Base-by-base conservation (phyloP, 1,284 basidiomycete genomes). In the Boletus semigastroideus region DNA sequence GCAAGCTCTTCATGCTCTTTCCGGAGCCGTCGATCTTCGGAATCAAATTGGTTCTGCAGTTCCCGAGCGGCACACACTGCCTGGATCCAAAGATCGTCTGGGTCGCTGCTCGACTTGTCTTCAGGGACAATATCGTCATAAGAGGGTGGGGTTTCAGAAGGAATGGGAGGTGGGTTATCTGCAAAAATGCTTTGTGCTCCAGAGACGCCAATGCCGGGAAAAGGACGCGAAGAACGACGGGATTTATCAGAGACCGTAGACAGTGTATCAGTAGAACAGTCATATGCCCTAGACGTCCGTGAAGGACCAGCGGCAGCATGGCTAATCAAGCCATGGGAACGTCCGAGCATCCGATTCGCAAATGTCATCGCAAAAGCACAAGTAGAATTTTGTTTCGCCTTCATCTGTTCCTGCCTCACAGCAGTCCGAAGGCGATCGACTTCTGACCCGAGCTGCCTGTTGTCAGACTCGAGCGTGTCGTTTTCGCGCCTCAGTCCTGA, bases 11-110 rank as follows among this genome's bases (percentile, higher is more conserved):
- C 51, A 33, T 80, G 58, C 54, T 83, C 73, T 10, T 53, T 59
- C 17, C 65, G 60, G 30, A 83, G 66, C 8, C 58, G 65, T 22
- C 46, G 46, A 52, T 82, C 70, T 64, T 84, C 81, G 6, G 66
- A 68, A 38, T 82, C 74, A 49, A 68, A 81, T 49, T 73, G 57
- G 7, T 63, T 56, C 59, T 84, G 82, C 25, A 65, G 56, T 30
- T 48, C 31, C 20, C 53, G 58, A 14, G 62, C 56, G 27, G 80
- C 58, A 6, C 57, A 62, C 16, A 53, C 5, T 11, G 40, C 57
- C 47, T 56, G 48, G 12, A 31, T 42, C 54, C 56, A 60, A 16
- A 17, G 6, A 12, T 59, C 50, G 17, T 61, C 53, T 2, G 49
- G 27, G 12, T 56, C 51, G 6, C 31, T 33, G 33, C 17, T 20